Evolutionary conservation across 2,329 filamentous ascomycete genomes (phyloP).

Genomic region (Cryphonectria carpinicola): DNA sequence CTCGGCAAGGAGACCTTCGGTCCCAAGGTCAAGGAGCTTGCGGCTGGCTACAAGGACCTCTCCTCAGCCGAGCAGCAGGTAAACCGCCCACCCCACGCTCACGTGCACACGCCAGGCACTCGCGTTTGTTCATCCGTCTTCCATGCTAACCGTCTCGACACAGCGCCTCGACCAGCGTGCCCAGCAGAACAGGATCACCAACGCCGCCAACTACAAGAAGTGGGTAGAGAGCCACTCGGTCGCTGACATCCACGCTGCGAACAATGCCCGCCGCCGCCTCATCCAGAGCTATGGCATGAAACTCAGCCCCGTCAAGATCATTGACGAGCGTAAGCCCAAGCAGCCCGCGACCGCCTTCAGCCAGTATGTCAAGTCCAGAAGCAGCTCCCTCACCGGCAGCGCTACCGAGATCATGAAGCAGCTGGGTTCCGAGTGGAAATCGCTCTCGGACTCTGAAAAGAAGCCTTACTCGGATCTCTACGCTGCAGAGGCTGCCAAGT

Average conservation of each 20-base stretch:
- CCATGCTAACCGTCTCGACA: background rate
- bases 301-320: slow-evolving; percentile 37
- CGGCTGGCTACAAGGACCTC: slow-evolving; percentile 45
- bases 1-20: slow-evolving; percentile 21
- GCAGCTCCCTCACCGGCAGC: slow-evolving; percentile 37
- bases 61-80: slow-evolving; percentile 49
- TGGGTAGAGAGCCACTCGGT: slow-evolving; percentile 53
- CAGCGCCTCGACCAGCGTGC: slow-evolving; percentile 44
- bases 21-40: slow-evolving; percentile 34
- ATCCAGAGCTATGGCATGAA: slow-evolving; percentile 40
- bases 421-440: slow-evolving; percentile 48
- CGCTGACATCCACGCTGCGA: slow-evolving; percentile 49
- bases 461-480: slow-evolving; percentile 43
- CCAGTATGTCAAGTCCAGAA: slow-evolving; percentile 45
- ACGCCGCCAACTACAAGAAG: slow-evolving; percentile 45
- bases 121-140: background rate
- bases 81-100: slow-evolving; percentile 33
- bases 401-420: slow-evolving; percentile 25
- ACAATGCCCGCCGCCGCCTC: slow-evolving; percentile 50
- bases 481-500: slow-evolving; percentile 37
- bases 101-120: background rate
- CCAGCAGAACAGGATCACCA: slow-evolving; percentile 46
- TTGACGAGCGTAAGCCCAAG: slow-evolving; percentile 55
- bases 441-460: slow-evolving; percentile 43
- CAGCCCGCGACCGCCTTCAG: slow-evolving; percentile 37